Conservation (phyloP, 1,139 yeast genomes). For the Candida sanyaensis region DNA sequence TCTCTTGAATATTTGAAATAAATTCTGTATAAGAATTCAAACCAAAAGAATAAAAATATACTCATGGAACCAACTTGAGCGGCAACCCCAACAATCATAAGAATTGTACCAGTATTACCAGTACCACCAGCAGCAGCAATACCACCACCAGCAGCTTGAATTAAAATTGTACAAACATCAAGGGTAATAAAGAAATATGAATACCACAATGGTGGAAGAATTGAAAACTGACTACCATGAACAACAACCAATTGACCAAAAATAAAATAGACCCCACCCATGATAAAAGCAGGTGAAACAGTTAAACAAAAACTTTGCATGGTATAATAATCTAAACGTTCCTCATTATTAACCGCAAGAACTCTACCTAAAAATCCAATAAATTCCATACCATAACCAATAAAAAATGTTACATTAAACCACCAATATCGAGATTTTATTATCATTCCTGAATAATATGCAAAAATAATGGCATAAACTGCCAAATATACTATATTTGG, state of each 20-base stretch:
- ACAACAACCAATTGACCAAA: conserved; percentile 71
- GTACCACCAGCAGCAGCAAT: conserved; percentile 57
- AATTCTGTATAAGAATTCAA: conserved; percentile 48
- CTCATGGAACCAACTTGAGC: conserved; percentile 78
- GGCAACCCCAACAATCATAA: conserved; percentile 81
- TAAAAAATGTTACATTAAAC: conserved; percentile 31
- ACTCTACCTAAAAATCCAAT: conserved; percentile 72
- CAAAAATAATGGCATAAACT: conserved; percentile 26
- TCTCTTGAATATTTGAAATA: conserved; percentile 24
- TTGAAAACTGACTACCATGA: conserved; percentile 62
- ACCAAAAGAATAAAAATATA: conserved; percentile 57
- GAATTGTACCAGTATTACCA: conserved; percentile 57
- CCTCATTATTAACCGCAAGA: conserved; percentile 36
- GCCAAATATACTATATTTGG: conserved; percentile 34
- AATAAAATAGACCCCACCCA: conserved; percentile 82
- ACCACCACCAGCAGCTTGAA: conserved; percentile 86
- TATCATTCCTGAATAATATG: conserved; percentile 21
- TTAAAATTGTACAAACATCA: conserved; percentile 66
- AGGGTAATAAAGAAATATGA: conserved; percentile 63
- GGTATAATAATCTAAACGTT: conserved; percentile 46
- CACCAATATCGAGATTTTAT: conserved; percentile 27
- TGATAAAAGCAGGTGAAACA: conserved; percentile 81
- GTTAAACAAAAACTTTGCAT: conserved; percentile 71
- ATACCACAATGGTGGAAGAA: conserved; percentile 71
- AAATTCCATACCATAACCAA: conserved; percentile 36